phyloP scores from a whole-genome alignment of 371 early-diverging fungal species.

The Mucor piriformis region DNA sequence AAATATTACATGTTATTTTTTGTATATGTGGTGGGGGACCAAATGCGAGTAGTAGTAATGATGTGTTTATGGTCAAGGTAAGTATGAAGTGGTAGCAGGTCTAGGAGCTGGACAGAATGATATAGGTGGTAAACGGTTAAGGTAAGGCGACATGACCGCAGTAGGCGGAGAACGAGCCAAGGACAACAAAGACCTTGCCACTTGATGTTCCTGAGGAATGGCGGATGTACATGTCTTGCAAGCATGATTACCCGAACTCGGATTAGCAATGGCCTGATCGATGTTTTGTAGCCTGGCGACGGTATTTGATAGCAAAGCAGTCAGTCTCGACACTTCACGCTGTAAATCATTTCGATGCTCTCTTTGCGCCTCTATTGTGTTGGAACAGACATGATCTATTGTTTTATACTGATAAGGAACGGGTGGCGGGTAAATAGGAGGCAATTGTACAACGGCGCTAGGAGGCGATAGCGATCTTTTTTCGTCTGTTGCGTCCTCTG shows the following conservation, averaged over 20 bases:
- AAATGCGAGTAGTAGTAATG: too few relatives aligned
- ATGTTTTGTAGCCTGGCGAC: constrained; percentile 53
- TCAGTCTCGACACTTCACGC: constrained; percentile 56
- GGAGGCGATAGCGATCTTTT: constrained; percentile 30
- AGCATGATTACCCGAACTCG: constrained; percentile 12
- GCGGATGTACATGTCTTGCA: constrained; percentile 15
- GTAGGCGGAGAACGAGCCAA: constrained; percentile 17
- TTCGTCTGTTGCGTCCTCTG: constrained; percentile 60
- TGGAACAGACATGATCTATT: constrained; percentile 25
- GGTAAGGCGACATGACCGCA: constrained; percentile 1
- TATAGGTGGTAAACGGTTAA: constrained; percentile 23
- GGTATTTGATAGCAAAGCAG: constrained; percentile 53
- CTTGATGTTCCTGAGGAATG: constrained; percentile 25
- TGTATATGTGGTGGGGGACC: too few relatives aligned
- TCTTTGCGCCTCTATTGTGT: constrained; percentile 46
- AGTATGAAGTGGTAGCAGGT: constrained; percentile 18
- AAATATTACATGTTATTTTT: background rate
- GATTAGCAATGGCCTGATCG: constrained; percentile 47
- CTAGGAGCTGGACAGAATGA: constrained; percentile 14
- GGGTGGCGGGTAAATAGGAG: constrained; percentile 22
- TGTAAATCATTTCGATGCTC: constrained; percentile 61
- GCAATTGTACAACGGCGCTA: constrained; percentile 16
- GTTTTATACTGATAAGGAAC: background rate
- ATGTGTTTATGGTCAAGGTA: too few relatives aligned
- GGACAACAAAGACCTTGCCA: constrained; percentile 22